A percentile compares a stretch with the other conserved stretches of the same genome.
phyloP scores from a whole-genome alignment of 2,329 filamentous ascomycete genomes.

The Cordyceps cicadae region DNA sequence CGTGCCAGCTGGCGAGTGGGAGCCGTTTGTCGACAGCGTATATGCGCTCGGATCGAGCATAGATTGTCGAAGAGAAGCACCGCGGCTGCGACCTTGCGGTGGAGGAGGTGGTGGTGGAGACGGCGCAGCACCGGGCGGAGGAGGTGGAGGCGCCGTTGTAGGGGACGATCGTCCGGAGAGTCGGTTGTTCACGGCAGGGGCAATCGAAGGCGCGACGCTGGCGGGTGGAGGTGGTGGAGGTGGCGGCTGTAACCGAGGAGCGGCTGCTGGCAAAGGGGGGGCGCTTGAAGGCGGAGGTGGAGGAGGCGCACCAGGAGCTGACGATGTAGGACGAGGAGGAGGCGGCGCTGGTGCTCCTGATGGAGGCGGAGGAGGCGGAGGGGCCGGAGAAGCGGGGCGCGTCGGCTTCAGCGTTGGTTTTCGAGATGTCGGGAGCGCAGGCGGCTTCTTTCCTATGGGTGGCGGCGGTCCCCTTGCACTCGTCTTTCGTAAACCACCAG shows the following conservation, averaged over 20 bases:
- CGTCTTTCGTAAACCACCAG: slow-evolving; percentile 48
- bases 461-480: slow-evolving; percentile 64
- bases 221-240: slow-evolving; percentile 26
- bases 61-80: slow-evolving; percentile 45
- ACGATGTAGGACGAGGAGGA: slow-evolving; percentile 27
- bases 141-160: slow-evolving; percentile 29
- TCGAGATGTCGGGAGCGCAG: slow-evolving; percentile 51
- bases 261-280: slow-evolving; percentile 28
- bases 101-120: slow-evolving; percentile 23
- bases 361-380: slow-evolving; percentile 32
- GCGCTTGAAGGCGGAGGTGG: slow-evolving; percentile 26
- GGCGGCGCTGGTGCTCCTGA: slow-evolving; percentile 34
- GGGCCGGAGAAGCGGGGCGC: slow-evolving; percentile 25
- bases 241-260: slow-evolving; percentile 21
- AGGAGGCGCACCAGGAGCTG: slow-evolving; percentile 35
- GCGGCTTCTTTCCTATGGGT: slow-evolving; percentile 68
- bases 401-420: slow-evolving; percentile 41
- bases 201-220: slow-evolving; percentile 28
- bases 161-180: slow-evolving; percentile 35
- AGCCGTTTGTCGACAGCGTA: slow-evolving; percentile 60
- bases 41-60: slow-evolving; percentile 71
- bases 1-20: slow-evolving; percentile 40
- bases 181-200: slow-evolving; percentile 33
- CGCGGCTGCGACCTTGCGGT: slow-evolving; percentile 30
- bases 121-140: slow-evolving; percentile 25